Conservation (phyloP, 768 basidiomycete species). For the Leucosporidium creatinivorum region DNA sequence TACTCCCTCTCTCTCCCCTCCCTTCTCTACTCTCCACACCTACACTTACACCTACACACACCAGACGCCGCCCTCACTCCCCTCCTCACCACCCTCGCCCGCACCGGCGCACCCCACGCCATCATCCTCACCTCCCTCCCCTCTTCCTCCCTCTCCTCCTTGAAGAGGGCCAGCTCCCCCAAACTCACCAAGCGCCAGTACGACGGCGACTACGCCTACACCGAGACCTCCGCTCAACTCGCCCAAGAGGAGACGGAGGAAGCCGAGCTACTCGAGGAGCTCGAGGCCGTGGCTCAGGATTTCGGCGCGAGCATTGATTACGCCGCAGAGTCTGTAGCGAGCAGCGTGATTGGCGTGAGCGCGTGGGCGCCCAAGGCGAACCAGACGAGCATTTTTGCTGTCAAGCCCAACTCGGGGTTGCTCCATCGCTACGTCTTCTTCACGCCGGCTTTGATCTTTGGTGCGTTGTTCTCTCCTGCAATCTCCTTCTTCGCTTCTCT, state of each 20-base stretch:
- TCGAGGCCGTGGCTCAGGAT: background rate
- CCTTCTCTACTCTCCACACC: background rate
- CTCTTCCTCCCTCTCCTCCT: background rate
- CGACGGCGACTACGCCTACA: conserved; percentile 2
- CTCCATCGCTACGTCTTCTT: conserved; percentile 32
- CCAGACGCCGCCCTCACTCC: background rate
- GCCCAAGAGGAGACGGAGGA: background rate
- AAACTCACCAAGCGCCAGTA: conserved; percentile 7
- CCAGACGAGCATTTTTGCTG: conserved; percentile 29
- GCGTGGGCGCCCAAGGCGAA: background rate
- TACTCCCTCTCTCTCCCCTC: too few species aligned
- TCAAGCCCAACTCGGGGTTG: conserved; percentile 5
- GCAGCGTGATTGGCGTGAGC: background rate
- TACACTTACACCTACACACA: background rate
- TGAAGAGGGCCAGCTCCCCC: too few species aligned
- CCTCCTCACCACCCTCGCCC: background rate
- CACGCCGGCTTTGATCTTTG: conserved; percentile 22
- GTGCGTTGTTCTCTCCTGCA: background rate
- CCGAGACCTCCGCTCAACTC: too few species aligned
- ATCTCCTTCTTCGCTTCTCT: too few species aligned
- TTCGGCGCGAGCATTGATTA: background rate
- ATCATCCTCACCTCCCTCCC: conserved; percentile 20
- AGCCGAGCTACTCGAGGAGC: background rate
- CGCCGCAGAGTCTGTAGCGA: background rate
- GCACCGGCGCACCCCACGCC: conserved; percentile 1